These are phyloP conservation scores for Pezicula carpinea DNA, from an alignment of 2,329 filamentous ascomycete genomes.

Conservation along the genomic window DNA sequence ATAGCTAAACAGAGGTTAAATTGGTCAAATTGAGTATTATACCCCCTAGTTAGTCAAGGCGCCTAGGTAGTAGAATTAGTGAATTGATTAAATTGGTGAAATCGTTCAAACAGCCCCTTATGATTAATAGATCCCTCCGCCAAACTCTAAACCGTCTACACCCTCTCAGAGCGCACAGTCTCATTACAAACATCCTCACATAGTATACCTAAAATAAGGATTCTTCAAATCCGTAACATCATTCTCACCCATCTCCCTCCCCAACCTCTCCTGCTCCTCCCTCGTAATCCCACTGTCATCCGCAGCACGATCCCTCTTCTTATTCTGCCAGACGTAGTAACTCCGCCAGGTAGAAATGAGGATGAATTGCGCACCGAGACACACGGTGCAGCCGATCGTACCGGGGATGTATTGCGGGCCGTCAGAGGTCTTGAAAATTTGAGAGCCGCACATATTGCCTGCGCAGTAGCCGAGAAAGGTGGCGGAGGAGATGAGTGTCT, in stretches of 20 bases:
- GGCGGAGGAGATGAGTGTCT: slow-evolving; percentile 55
- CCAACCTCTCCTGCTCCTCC: not conserved
- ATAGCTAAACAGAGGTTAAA: too few relatives aligned
- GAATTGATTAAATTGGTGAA: too few relatives aligned
- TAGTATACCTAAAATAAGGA: slow-evolving; percentile 1
- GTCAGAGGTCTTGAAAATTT: slow-evolving; percentile 52
- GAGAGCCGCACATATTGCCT: slow-evolving; percentile 61
- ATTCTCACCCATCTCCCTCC: not conserved
- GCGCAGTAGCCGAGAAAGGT: slow-evolving; percentile 56
- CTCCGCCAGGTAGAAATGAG: not conserved
- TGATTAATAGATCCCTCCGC: too few relatives aligned
- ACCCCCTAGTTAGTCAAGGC: too few relatives aligned
- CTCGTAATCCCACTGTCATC: not conserved
- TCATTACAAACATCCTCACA: too few relatives aligned
- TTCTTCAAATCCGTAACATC: slow-evolving; percentile 1
- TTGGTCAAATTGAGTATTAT: too few relatives aligned
- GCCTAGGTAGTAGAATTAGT: too few relatives aligned
- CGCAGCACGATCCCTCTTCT: not conserved
- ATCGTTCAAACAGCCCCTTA: too few relatives aligned
- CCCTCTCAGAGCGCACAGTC: too few relatives aligned
- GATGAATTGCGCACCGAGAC: not conserved
- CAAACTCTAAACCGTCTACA: too few relatives aligned
- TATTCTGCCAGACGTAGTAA: slow-evolving; percentile 1
- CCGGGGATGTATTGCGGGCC: slow-evolving; percentile 45
- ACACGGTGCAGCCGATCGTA: not conserved